phyloP scores from a whole-genome alignment of 2,329 filamentous ascomycete genomes.

The Chaetoscypha palmicola region DNA sequence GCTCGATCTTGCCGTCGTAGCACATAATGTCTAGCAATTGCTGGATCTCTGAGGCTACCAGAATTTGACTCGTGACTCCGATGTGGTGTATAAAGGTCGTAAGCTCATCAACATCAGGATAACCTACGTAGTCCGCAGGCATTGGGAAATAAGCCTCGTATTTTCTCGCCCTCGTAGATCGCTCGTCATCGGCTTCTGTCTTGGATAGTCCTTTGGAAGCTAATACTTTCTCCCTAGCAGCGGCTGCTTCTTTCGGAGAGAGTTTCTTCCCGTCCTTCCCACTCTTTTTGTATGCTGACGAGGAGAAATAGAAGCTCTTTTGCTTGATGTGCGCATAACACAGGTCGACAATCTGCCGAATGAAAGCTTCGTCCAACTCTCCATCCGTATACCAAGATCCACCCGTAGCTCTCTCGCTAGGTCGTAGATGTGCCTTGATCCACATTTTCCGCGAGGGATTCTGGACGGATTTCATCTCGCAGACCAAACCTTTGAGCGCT shows the following conservation, averaged over 20 bases:
- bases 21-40: constrained; percentile 83
- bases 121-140: constrained; percentile 61
- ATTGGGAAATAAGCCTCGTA: constrained; percentile 39
- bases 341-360: constrained; percentile 65
- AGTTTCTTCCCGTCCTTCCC: constrained; percentile 40
- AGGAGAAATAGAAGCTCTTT: constrained; percentile 57
- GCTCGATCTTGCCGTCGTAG: constrained; percentile 79
- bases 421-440: constrained; percentile 78
- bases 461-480: constrained; percentile 86
- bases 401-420: constrained; percentile 84
- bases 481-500: constrained; percentile 74
- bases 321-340: constrained; percentile 68
- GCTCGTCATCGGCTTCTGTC: constrained; percentile 16
- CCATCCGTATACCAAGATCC: constrained; percentile 93
- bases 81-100: constrained; percentile 53
- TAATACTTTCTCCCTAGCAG: constrained; percentile 21
- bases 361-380: constrained; percentile 81
- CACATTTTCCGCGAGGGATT: constrained; percentile 91
- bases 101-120: constrained; percentile 75
- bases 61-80: constrained; percentile 50
- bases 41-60: constrained; percentile 69
- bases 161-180: constrained; percentile 8
- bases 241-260: constrained; percentile 37
- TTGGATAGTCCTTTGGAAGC: constrained; percentile 11
- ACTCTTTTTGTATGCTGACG: constrained; percentile 37